Evolutionary conservation across 192 early-diverging fungal species (phyloP).

Genomic region (Jimgerdemannia flammicorona): DNA sequence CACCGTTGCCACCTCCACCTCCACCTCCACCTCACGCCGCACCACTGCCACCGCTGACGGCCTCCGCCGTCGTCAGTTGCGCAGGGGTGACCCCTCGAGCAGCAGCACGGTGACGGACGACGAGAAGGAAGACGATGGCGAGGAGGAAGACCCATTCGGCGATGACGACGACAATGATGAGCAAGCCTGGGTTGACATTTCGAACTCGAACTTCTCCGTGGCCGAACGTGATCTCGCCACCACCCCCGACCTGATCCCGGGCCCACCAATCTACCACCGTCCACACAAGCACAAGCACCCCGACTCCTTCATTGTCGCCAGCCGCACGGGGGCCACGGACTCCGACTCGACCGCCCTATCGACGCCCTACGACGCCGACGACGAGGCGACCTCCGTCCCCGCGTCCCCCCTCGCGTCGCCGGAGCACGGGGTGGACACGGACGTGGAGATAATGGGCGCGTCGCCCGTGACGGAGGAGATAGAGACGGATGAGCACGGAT

Average conservation of each 20-base stretch:
- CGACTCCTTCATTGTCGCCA: too few relatives aligned
- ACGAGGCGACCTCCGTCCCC: neutral
- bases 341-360: neutral
- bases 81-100: neutral
- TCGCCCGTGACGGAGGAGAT: neutral
- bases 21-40: too few relatives aligned
- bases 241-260: neutral
- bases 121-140: neutral
- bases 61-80: neutral
- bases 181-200: neutral
- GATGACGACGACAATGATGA: neutral
- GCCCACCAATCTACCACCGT: neutral
- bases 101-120: neutral
- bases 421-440: neutral
- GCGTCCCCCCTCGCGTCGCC: neutral
- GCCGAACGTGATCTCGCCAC: neutral
- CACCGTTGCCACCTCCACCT: too few relatives aligned
- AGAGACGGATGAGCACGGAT: neutral
- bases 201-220: neutral
- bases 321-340: neutral
- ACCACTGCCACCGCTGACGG: too few relatives aligned
- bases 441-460: neutral
- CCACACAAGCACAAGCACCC: too few relatives aligned
- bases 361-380: neutral
- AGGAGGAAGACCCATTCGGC: neutral